Conservation (phyloP, 2,329 filamentous ascomycete genomes). For the Zasmidium angulare region DNA sequence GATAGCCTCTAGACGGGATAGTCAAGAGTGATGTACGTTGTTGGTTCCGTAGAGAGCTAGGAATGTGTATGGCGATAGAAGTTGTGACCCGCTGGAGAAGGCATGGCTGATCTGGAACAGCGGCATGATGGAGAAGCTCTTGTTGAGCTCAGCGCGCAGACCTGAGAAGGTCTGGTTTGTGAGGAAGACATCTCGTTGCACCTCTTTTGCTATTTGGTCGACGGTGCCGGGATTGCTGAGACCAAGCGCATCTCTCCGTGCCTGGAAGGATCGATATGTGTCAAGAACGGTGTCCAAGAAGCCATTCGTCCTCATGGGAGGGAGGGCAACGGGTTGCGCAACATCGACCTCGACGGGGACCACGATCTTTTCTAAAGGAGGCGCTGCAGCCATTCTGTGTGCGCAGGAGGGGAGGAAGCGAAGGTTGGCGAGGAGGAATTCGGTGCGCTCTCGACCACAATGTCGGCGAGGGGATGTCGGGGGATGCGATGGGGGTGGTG, state of each 20-base stretch:
- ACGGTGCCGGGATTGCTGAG: slow-evolving; percentile 90
- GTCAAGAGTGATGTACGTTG: slow-evolving; percentile 59
- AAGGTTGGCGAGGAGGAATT: not conserved
- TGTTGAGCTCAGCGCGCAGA: slow-evolving; percentile 92
- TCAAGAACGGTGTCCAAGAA: slow-evolving; percentile 48
- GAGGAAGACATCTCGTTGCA: slow-evolving; percentile 92
- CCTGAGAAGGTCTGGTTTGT: slow-evolving; percentile 97
- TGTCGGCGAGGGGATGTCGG: not conserved
- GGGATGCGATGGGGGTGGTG: not conserved
- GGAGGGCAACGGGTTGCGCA: slow-evolving; percentile 21
- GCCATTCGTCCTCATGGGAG: slow-evolving; percentile 28
- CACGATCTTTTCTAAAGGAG: slow-evolving; percentile 30
- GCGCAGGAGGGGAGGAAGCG: not conserved
- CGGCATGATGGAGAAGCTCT: slow-evolving; percentile 89
- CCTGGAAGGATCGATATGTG: slow-evolving; percentile 77
- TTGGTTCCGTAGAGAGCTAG: slow-evolving; percentile 89
- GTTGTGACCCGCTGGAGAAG: slow-evolving; percentile 87
- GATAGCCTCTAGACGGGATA: not conserved
- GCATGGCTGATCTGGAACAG: slow-evolving; percentile 97
- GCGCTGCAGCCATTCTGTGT: slow-evolving; percentile 17
- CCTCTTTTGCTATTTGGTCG: slow-evolving; percentile 85
- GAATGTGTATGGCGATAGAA: slow-evolving; percentile 91
- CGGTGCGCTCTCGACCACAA: not conserved
- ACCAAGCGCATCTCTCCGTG: slow-evolving; percentile 82
- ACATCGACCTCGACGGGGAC: slow-evolving; percentile 23